Evolutionary conservation across 2,329 filamentous ascomycete species (phyloP), one percentile per base, ranked within the genome.

Genomic region (Aschersonia sp.): DNA sequence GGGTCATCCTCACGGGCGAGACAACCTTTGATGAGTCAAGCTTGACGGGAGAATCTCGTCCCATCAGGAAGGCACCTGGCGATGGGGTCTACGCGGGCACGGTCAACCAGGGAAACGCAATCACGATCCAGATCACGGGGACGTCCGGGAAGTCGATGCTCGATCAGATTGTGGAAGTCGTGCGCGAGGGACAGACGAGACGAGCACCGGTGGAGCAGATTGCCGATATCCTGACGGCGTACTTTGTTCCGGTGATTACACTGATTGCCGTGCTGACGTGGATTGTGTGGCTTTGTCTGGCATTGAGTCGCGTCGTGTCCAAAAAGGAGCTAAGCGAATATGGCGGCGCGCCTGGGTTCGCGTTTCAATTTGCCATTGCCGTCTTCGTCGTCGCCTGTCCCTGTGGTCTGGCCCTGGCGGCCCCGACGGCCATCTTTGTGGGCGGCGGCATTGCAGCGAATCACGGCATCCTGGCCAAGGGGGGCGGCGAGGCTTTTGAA

Each of bases 341-440:
- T 1, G 80, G 80, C n/a, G 77, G 80, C 8, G 85, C 81, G 77
- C 72, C 77, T 0, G 74, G 81, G 1, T 90, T 86, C 70, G 82
- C 84, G 2, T 72, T 92, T 43, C 81, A 86, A 52, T 92, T 90
- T 56, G 84, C 87, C 12, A 90, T 94, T 55, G 78, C 87, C 6
- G 86, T 92, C 10, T 92, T 94, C 55, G 85, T 94, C 35, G 82
- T 94, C 31, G 86, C 87, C 2, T 94, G 87, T 58, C 87, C 87
- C 2, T 94, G 87, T 57, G 87, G 87, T 2, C 73, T 94, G 11
- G 87, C 83, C 1, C 76, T 94, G 6, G 87, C 87, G n/a, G 86
- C 86, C 0, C 87, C 87, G 1, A 94, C 87, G 0, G 87, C 87
- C 47, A 77, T 94, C 35, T 90, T 90, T 53, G 86, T 92, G 8